Conservation (phyloP, 805 yeast species). For the Ogataea nitratoaversa region DNA sequence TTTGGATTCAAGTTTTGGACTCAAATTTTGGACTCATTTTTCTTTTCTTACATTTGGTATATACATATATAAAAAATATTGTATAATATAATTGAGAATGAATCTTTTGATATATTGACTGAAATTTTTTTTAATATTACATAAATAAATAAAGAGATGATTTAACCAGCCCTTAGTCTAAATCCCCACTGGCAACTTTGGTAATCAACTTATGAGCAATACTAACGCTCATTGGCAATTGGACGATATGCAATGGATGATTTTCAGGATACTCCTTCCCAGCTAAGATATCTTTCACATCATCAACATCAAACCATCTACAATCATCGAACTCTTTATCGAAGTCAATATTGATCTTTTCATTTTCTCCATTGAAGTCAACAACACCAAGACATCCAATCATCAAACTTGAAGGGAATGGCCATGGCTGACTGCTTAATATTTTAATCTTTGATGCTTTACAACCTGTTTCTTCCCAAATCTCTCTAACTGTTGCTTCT, state of each 20-base stretch:
- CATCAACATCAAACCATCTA: constrained; percentile 68
- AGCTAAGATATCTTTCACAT: constrained; percentile 33
- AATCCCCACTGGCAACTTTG: constrained; percentile 21
- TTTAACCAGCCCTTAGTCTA: neutral
- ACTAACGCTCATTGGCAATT: constrained; percentile 40
- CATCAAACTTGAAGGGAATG: constrained; percentile 91
- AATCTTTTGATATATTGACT: no score
- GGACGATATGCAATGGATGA: constrained; percentile 33
- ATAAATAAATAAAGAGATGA: no score
- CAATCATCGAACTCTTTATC: constrained; percentile 88
- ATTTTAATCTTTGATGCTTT: constrained; percentile 53
- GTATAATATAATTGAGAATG: no score
- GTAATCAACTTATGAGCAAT: constrained; percentile 43
- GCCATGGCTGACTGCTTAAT: constrained; percentile 91
- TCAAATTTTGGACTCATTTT: no score
- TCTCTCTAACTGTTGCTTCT: constrained; percentile 80
- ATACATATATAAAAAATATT: no score
- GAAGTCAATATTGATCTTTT: constrained; percentile 64
- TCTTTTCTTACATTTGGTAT: no score
- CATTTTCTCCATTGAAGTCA: constrained; percentile 63
- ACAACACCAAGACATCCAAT: constrained; percentile 84
- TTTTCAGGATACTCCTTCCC: constrained; percentile 14
- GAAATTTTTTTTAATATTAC: no score
- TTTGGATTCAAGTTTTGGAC: no score
- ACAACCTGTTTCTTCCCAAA: constrained; percentile 95